Base-by-base conservation (phyloP, 306 rosid genomes). In the Calophaca sinica region DNA sequence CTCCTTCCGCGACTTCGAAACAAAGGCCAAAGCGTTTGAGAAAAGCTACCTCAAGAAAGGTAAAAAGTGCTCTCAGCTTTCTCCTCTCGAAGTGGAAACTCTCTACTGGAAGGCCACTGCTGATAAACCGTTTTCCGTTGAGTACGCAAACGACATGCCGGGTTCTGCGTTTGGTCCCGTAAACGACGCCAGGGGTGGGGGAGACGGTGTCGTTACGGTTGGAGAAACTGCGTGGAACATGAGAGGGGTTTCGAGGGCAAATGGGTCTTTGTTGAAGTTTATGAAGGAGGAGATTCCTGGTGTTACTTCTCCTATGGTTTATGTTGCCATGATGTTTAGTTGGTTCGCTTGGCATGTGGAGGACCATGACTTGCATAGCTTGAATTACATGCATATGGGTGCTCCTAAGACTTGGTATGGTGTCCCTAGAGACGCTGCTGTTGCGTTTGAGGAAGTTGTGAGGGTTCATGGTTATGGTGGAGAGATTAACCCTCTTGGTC, bases 281-380 rank as follows among this genome's bases (percentile, higher is more conserved):
- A 96, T 96, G 99, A 96, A 90, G 90, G 99, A 96, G 85, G 99
- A 92, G 84, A 96, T 96, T 86, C 99, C 99, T 0, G 99, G 99
- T 4, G 99, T 96, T 9, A 96, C 99, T 4, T 92, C 98, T 0
- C 99, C 99, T 0, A 96, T 96, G 99, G 90, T 96, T 48, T 96
- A 96, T 41, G 87, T 96, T 9, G 99, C 99, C 9, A 96, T 96
- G 99, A 50, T 96, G 80, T 96, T 96, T 76, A 96, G 99, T 76
- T 96, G 99, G 99, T 96, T 96, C 68, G 99, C 99, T 49, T 96
- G 99, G 99, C 99, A 96, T 61, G 99, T 90, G 10, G 99, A 96
- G 88, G 99, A 96, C 70, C 99, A 96, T 78, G 99, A 96, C 86
- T 62, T 96, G 85, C 99, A 96, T 66, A 96, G 99, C 78, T 82